Conservation (phyloP, 1,284 basidiomycete species). For the Chondrostereum purpureum region DNA sequence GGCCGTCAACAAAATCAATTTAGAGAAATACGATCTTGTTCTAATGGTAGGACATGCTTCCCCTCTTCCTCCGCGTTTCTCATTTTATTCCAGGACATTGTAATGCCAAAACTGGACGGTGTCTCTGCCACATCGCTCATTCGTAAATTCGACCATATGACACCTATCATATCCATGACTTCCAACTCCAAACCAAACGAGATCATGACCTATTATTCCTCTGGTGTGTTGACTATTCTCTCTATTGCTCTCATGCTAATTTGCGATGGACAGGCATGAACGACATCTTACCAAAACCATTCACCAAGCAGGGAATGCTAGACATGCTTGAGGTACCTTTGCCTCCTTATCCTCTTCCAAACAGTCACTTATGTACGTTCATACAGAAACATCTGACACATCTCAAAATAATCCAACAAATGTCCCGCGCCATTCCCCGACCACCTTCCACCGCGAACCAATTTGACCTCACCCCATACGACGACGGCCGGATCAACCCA, state of each 20-base stretch:
- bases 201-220: conserved; percentile 87
- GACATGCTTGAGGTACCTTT: conserved; percentile 85
- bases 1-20: conserved; percentile 94
- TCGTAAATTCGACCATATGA: conserved; percentile 89
- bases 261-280: conserved; percentile 91
- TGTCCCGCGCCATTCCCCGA: conserved; percentile 60
- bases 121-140: conserved; percentile 90
- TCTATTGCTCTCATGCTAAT: neutral
- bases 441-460: conserved; percentile 45
- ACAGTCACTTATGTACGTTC: conserved; percentile 8
- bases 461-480: conserved; percentile 1
- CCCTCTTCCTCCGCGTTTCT: conserved; percentile 6
- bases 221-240: conserved; percentile 33
- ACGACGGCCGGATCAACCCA: conserved; percentile 55
- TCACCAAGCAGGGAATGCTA: conserved; percentile 86
- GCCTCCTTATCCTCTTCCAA: too few species aligned
- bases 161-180: conserved; percentile 97
- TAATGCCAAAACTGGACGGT: conserved; percentile 91
- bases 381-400: conserved; percentile 86
- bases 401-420: conserved; percentile 83
- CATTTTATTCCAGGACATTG: conserved; percentile 62
- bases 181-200: conserved; percentile 89
- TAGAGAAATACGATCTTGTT: conserved; percentile 91
- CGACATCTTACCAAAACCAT: conserved; percentile 95
- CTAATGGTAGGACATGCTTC: conserved; percentile 66